These are phyloP conservation scores for Ganoderma multipileum DNA, from an alignment of 1,284 basidiomycete genomes.

Conservation along the genomic window DNA sequence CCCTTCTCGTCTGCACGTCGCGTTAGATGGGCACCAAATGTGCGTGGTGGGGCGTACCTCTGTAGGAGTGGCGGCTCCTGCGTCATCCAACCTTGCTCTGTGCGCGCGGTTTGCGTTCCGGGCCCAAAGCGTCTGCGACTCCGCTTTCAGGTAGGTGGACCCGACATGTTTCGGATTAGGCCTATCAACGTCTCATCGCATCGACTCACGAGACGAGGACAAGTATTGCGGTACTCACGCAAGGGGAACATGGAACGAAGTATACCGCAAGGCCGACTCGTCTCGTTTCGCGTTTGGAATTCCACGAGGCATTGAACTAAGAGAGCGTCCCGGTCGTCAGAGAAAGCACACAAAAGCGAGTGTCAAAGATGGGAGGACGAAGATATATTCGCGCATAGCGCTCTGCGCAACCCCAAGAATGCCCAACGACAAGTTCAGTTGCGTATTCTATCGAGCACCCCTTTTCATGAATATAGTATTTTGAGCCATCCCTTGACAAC, in stretches of 20 bases:
- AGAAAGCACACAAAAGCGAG: background rate
- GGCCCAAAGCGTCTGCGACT: constrained; percentile 74
- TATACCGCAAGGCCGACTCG: constrained; percentile 81
- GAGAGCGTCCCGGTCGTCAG: background rate
- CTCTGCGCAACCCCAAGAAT: constrained; percentile 13
- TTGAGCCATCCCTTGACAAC: background rate
- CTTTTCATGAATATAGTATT: background rate
- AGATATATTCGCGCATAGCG: constrained; percentile 10
- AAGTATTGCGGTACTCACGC: constrained; percentile 53
- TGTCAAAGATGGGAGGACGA: background rate
- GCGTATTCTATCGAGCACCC: background rate
- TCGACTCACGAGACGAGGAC: background rate
- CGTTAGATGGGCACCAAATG: background rate
- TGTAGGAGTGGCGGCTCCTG: constrained; percentile 43
- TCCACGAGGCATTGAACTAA: constrained; percentile 71
- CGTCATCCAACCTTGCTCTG: constrained; percentile 29
- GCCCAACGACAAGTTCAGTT: background rate
- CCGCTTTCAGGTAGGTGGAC: constrained; percentile 76
- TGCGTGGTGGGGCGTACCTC: constrained; percentile 47
- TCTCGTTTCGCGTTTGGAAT: constrained; percentile 80
- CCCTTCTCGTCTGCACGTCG: constrained; percentile 55
- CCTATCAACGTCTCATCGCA: constrained; percentile 42
- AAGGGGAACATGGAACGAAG: constrained; percentile 79
- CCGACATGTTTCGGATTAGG: constrained; percentile 79
- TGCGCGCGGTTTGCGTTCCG: constrained; percentile 58